Evolutionary conservation across 2,329 filamentous ascomycete genomes (phyloP).

Genomic region (Fusarium citri): DNA sequence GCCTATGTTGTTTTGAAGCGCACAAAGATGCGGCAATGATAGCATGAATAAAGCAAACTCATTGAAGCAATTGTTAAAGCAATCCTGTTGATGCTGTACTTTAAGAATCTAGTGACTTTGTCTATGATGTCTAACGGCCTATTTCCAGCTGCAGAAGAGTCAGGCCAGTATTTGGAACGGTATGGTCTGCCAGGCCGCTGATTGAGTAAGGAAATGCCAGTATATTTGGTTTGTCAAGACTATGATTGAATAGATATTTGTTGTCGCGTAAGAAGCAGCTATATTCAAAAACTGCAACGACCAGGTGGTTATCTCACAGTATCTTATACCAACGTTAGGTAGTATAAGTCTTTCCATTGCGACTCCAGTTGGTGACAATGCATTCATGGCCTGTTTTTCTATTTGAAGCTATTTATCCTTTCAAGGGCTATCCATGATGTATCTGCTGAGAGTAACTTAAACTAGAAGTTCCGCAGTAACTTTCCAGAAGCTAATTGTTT

Average conservation of each 20-base stretch:
- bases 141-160: not conserved
- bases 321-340: not conserved
- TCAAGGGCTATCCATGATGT: slow-evolving; percentile 16
- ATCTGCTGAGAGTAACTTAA: slow-evolving; percentile 19
- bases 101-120: not conserved
- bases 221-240: not conserved
- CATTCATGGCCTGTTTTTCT: slow-evolving; percentile 15
- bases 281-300: not conserved
- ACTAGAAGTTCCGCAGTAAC: slow-evolving; percentile 16
- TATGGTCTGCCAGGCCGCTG: too few species aligned
- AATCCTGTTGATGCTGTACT: not conserved
- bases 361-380: not conserved
- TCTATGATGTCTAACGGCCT: not conserved
- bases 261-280: not conserved
- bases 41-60: slow-evolving; percentile 25
- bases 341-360: not conserved
- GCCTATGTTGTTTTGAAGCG: slow-evolving; percentile 43
- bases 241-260: not conserved
- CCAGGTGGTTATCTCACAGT: not conserved
- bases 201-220: not conserved
- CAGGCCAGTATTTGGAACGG: not conserved
- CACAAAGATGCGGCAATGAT: slow-evolving; percentile 47
- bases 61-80: not conserved
- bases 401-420: slow-evolving; percentile 18
- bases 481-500: slow-evolving; percentile 19